These are phyloP conservation scores for Calocybe gangraenosa DNA, from an alignment of 768 basidiomycete genomes.

Conservation along the genomic window DNA sequence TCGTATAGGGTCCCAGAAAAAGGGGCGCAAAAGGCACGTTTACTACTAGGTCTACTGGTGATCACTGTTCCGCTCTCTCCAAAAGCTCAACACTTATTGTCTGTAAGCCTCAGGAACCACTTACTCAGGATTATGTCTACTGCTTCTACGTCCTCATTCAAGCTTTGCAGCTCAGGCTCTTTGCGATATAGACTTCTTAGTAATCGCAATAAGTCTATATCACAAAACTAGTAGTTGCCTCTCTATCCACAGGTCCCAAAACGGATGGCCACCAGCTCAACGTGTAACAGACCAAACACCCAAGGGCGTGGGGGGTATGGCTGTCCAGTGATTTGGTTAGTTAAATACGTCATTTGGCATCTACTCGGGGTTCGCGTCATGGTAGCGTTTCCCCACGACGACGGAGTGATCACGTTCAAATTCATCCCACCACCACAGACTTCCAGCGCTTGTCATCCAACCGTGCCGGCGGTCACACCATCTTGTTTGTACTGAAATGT, in stretches of 20 bases:
- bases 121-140: slow-evolving; percentile 74
- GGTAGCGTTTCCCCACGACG: slow-evolving; percentile 63
- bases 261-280: slow-evolving; percentile 91
- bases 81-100: slow-evolving; percentile 49
- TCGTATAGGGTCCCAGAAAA: slow-evolving; percentile 91
- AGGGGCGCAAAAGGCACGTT: slow-evolving; percentile 87
- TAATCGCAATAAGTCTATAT: too few relatives aligned
- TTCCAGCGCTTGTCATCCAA: slow-evolving; percentile 98
- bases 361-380: slow-evolving; percentile 34
- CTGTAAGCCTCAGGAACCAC: slow-evolving; percentile 72
- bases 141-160: slow-evolving; percentile 92
- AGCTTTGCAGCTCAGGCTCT: slow-evolving; percentile 74
- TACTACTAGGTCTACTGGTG: slow-evolving; percentile 73
- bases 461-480: slow-evolving; percentile 85
- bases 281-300: slow-evolving; percentile 93
- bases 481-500: slow-evolving; percentile 98
- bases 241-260: slow-evolving; percentile 89
- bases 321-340: slow-evolving; percentile 97
- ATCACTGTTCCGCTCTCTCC: neutral
- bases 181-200: too few relatives aligned
- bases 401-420: slow-evolving; percentile 73
- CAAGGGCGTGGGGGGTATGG: slow-evolving; percentile 92
- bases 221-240: too few relatives aligned
- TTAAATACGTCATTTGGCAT: slow-evolving; percentile 58
- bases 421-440: slow-evolving; percentile 92